These are phyloP conservation scores for Haberlea rhodopensis DNA, from an alignment of 257 asterid genomes.

Conservation along the genomic window DNA sequence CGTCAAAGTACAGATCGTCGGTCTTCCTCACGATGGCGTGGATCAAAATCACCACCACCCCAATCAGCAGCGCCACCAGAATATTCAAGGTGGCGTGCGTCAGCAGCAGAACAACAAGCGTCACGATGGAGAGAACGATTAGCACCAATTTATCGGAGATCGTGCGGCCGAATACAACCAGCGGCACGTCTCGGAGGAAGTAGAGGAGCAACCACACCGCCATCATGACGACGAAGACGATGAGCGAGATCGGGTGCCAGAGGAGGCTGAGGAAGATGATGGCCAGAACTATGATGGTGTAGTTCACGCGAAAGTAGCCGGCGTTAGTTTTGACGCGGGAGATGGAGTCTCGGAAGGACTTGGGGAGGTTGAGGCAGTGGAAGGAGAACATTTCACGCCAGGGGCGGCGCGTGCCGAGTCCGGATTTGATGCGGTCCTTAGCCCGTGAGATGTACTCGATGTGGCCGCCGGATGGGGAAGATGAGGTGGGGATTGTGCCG, in stretches of 20 bases:
- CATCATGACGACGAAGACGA: conserved; percentile 68
- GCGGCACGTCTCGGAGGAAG: conserved; percentile 82
- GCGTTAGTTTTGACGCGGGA: conserved; percentile 50
- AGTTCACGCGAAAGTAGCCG: conserved; percentile 72
- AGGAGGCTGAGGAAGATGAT: conserved; percentile 79
- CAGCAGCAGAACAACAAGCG: conserved; percentile 52
- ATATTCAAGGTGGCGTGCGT: conserved; percentile 64
- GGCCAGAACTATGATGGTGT: conserved; percentile 49
- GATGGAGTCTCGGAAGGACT: conserved; percentile 40
- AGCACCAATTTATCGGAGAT: conserved; percentile 59
- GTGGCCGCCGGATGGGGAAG: conserved; percentile 46
- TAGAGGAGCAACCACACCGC: conserved; percentile 70
- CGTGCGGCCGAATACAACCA: conserved; percentile 56
- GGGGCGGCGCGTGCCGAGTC: conserved; percentile 76
- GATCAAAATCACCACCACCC: conserved; percentile 56
- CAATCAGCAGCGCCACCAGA: conserved; percentile 48
- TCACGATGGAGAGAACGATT: conserved; percentile 45
- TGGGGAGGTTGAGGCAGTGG: conserved; percentile 50
- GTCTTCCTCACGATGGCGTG: conserved; percentile 76
- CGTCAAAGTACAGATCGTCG: conserved; percentile 57
- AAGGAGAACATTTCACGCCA: conserved; percentile 69
- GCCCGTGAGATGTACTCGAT: conserved; percentile 78
- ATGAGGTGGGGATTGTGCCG: conserved; percentile 86
- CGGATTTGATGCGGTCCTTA: conserved; percentile 60
- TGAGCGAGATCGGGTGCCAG: conserved; percentile 83